phyloP scores from a whole-genome alignment of 1,284 basidiomycete species.

The Cerrena zonata region DNA sequence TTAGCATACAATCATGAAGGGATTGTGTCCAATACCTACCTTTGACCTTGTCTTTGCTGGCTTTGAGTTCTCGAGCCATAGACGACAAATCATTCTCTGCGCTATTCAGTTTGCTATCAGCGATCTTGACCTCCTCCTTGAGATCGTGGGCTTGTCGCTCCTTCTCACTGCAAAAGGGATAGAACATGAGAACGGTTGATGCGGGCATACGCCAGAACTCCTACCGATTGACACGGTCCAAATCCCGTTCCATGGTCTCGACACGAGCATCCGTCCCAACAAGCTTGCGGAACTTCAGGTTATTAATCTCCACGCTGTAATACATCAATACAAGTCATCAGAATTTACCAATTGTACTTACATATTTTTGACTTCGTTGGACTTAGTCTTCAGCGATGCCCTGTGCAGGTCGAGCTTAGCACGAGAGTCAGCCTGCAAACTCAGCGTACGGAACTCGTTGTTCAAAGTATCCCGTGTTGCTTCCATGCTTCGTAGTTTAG shows the following conservation, averaged over 20 bases:
- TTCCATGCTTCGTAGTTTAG: conserved; percentile 59
- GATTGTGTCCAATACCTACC: too few relatives aligned
- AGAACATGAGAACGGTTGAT: conserved; percentile 6
- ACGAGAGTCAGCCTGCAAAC: conserved; percentile 76
- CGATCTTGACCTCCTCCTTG: conserved; percentile 44
- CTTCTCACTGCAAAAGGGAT: conserved; percentile 46
- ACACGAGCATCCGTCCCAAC: conserved; percentile 53
- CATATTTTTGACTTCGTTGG: conserved; percentile 61
- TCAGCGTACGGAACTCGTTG: conserved; percentile 68
- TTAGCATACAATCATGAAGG: too few relatives aligned
- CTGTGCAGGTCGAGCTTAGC: conserved; percentile 79
- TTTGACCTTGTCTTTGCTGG: conserved; percentile 59
- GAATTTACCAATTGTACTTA: conserved; percentile 33
- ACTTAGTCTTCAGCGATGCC: conserved; percentile 61
- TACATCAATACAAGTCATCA: conserved; percentile 7
- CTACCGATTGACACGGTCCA: conserved; percentile 56
- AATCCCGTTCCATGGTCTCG: conserved; percentile 68
- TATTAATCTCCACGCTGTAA: conserved; percentile 56
- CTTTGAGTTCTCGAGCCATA: conserved; percentile 54
- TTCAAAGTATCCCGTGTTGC: conserved; percentile 68
- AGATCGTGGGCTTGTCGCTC: conserved; percentile 57
- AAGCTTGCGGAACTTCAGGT: conserved; percentile 58
- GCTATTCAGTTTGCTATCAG: conserved; percentile 54
- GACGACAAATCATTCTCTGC: conserved; percentile 57
- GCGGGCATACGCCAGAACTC: conserved; percentile 17